A percentile compares a stretch with the other conserved stretches of the same genome.
These are phyloP conservation scores for Rubia tinctorum DNA, from an alignment of 305 asterid species.

Conservation along the genomic window DNA sequence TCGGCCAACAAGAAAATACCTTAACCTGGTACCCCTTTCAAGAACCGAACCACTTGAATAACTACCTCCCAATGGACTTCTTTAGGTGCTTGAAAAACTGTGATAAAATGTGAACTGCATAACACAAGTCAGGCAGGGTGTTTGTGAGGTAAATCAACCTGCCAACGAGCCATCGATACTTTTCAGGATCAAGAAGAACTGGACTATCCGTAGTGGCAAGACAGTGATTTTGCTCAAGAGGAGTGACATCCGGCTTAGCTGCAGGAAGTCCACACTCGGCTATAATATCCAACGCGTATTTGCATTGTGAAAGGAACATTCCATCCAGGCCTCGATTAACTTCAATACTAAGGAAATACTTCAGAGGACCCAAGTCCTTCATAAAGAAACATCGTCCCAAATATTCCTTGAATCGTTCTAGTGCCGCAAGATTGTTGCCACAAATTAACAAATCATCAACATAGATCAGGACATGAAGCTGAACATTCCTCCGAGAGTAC, in stretches of 20 bases:
- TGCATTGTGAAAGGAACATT: background rate
- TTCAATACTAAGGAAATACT: too few species aligned
- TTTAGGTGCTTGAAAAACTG: background rate
- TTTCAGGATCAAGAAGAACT: background rate
- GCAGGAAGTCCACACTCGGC: background rate
- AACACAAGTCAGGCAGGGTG: background rate
- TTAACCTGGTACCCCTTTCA: slow-evolving; percentile 4
- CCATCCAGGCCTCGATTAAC: too few species aligned
- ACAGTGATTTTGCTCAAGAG: background rate
- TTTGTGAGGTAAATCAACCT: slow-evolving; percentile 1
- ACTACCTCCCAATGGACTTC: background rate
- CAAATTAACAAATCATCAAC: too few species aligned
- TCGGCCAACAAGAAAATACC: background rate
- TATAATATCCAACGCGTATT: slow-evolving; percentile 4
- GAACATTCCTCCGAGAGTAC: too few species aligned
- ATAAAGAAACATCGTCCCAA: too few species aligned
- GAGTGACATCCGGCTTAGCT: background rate
- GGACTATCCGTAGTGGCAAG: background rate
- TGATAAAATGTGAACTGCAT: background rate
- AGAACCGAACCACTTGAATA: background rate
- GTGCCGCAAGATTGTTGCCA: too few species aligned
- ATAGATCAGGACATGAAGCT: too few species aligned
- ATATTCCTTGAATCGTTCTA: too few species aligned
- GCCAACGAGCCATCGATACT: background rate
- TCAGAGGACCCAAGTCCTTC: too few species aligned